Evolutionary conservation across 179 eudicot species (phyloP).

Genomic region (Beta lomatogona): DNA sequence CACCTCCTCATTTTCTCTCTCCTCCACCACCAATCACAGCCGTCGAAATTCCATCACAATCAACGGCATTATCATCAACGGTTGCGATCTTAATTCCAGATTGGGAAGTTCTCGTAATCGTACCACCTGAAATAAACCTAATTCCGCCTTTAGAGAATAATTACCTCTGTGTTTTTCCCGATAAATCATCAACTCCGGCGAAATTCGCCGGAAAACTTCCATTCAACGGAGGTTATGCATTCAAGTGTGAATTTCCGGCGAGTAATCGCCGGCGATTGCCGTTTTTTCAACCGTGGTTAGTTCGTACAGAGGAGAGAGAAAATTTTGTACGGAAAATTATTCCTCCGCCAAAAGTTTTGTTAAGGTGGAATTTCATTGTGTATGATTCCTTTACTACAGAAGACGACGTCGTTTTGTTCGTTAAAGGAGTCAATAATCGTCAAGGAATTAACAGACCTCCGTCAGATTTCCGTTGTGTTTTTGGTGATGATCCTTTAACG

Average conservation of each 20-base stretch:
- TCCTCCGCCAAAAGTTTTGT: slow-evolving; percentile 28
- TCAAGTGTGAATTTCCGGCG: slow-evolving; percentile 51
- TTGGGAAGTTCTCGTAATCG: slow-evolving; percentile 65
- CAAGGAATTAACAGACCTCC: slow-evolving; percentile 53
- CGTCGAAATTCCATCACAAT: neutral
- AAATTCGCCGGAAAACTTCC: slow-evolving; percentile 35
- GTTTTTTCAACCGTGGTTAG: slow-evolving; percentile 40
- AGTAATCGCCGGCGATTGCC: slow-evolving; percentile 51
- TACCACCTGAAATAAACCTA: slow-evolving; percentile 30
- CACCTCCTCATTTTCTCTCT: neutral
- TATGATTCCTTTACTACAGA: slow-evolving; percentile 55
- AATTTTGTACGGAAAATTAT: neutral
- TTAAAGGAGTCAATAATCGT: slow-evolving; percentile 61
- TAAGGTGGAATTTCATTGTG: slow-evolving; percentile 57
- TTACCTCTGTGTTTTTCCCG: slow-evolving; percentile 43
- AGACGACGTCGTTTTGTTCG: slow-evolving; percentile 65
- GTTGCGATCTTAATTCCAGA: slow-evolving; percentile 55
- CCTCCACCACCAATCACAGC: neutral
- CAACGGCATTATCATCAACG: neutral
- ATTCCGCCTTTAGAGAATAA: neutral
- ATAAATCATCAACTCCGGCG: slow-evolving; percentile 43
- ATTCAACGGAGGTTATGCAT: slow-evolving; percentile 32
- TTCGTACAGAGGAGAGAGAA: slow-evolving; percentile 5
- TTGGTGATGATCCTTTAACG: slow-evolving; percentile 44
- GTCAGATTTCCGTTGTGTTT: slow-evolving; percentile 52